Percentiles rank a stretch among this genome's conserved stretches.
These are phyloP conservation scores for Saccharomycopsis hybrid DNA, from an alignment of 1,139 yeast genomes.

Conservation along the genomic window DNA sequence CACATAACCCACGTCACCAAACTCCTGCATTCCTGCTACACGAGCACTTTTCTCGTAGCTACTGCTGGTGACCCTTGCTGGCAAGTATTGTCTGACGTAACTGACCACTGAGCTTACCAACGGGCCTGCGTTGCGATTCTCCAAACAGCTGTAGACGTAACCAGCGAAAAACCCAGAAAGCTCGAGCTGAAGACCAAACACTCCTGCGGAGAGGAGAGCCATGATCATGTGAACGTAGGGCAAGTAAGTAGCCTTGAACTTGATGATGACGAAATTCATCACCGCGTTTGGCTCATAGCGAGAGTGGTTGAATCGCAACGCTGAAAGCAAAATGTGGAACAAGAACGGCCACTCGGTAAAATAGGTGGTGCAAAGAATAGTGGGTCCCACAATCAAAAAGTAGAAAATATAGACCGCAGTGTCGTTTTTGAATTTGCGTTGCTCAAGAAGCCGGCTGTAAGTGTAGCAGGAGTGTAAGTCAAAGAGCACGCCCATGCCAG, in stretches of 20 bases:
- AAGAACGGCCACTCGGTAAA: not conserved
- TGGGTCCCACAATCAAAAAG: conserved; percentile 4
- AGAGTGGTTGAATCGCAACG: conserved; percentile 3
- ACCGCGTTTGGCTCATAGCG: not conserved
- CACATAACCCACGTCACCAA: not conserved
- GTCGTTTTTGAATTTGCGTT: not conserved
- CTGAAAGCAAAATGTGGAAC: not conserved
- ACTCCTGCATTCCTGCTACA: not conserved
- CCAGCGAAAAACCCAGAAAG: conserved; percentile 13
- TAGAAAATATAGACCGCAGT: conserved; percentile 7
- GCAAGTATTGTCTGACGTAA: not conserved
- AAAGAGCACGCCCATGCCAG: no score
- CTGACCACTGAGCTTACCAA: not conserved
- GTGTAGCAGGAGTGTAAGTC: no score
- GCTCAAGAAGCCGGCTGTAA: not conserved
- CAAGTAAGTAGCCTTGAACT: conserved; percentile 2
- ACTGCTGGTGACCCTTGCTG: no score
- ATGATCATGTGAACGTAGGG: conserved; percentile 4
- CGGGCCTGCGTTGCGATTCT: conserved; percentile 14
- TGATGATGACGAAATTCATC: conserved; percentile 3
- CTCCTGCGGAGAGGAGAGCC: not conserved
- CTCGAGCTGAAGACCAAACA: not conserved
- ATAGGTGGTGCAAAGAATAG: conserved; percentile 2
- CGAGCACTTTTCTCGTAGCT: not conserved
- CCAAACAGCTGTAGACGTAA: conserved; percentile 14